Percentiles rank a stretch among this genome's conserved stretches.
Conservation (phyloP, 1,139 yeast species). For the Yamadazyma sp. region DNA sequence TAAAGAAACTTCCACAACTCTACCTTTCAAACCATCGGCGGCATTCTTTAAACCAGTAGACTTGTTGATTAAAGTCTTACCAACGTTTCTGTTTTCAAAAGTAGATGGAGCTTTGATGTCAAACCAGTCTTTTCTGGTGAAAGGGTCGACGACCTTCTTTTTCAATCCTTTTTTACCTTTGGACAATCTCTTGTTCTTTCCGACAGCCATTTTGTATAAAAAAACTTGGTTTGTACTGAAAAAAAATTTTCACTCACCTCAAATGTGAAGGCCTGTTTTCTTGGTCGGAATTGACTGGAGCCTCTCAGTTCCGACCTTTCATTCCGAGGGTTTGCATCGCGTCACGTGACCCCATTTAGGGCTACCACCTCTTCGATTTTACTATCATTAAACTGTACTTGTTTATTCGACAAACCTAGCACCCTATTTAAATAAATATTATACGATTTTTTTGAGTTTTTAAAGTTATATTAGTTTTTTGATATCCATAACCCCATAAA, state of each 20-base stretch:
- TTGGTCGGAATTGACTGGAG: too few relatives aligned
- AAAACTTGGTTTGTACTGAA: constrained; percentile 3
- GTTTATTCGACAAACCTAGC: constrained; percentile 48
- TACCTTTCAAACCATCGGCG: constrained; percentile 54
- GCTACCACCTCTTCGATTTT: constrained; percentile 1
- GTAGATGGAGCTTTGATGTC: constrained; percentile 55
- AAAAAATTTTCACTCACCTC: constrained; percentile 4
- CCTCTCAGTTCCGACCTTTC: too few relatives aligned
- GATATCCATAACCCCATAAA: constrained; percentile 6
- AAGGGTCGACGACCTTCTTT: constrained; percentile 54
- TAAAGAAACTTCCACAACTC: constrained; percentile 50
- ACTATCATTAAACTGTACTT: constrained; percentile 9
- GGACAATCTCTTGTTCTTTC: constrained; percentile 55
- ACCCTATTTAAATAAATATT: constrained; percentile 22
- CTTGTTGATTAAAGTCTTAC: constrained; percentile 52
- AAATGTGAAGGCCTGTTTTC: too few relatives aligned
- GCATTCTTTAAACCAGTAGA: constrained; percentile 54
- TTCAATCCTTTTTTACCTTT: constrained; percentile 54
- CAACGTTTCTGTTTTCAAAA: constrained; percentile 51
- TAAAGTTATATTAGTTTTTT: constrained; percentile 10
- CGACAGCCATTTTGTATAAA: constrained; percentile 43
- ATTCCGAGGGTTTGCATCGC: constrained; percentile 3
- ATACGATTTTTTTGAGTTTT: constrained; percentile 15
- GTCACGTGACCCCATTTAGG: constrained; percentile 3
- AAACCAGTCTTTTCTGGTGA: constrained; percentile 54